These are phyloP conservation scores for Sorghum bicolor DNA, from an alignment of 176 grass and related monocot genomes.

Conservation along the genomic window DNA sequence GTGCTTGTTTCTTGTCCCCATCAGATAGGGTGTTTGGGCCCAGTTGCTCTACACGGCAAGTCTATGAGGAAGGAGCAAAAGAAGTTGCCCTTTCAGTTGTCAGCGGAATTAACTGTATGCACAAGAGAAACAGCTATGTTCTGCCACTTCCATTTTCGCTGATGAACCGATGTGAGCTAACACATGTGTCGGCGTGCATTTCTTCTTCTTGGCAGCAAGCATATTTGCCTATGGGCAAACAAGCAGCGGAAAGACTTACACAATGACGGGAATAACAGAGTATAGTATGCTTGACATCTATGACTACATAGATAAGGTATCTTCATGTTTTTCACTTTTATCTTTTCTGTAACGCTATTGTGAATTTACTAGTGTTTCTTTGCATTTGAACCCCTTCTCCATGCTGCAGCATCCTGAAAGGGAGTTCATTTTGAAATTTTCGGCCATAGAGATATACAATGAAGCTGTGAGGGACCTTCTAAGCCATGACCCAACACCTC, in stretches of 20 bases:
- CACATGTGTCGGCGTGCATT: slow-evolving; percentile 5
- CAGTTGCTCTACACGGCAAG: slow-evolving; percentile 58
- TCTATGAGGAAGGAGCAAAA: slow-evolving; percentile 88
- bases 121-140: neutral
- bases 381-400: slow-evolving; percentile 2
- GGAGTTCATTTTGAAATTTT: slow-evolving; percentile 87
- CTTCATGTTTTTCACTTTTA: neutral
- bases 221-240: slow-evolving; percentile 99
- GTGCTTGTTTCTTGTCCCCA: slow-evolving; percentile 19
- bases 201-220: slow-evolving; percentile 60
- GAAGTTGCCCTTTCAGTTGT: slow-evolving; percentile 88
- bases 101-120: slow-evolving; percentile 88
- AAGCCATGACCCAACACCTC: slow-evolving; percentile 60
- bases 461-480: slow-evolving; percentile 95
- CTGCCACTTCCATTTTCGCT: neutral
- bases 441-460: slow-evolving; percentile 97
- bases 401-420: slow-evolving; percentile 77
- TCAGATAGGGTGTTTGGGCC: slow-evolving; percentile 87
- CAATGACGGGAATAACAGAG: slow-evolving; percentile 85
- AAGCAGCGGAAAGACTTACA: slow-evolving; percentile 96
- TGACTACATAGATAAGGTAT: slow-evolving; percentile 76
- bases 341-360: neutral
- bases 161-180: slow-evolving; percentile 9
- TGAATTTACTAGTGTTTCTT: neutral
- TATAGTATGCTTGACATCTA: slow-evolving; percentile 80